Conservation (phyloP, 768 basidiomycete genomes). For the Boletus rubropictus region DNA sequence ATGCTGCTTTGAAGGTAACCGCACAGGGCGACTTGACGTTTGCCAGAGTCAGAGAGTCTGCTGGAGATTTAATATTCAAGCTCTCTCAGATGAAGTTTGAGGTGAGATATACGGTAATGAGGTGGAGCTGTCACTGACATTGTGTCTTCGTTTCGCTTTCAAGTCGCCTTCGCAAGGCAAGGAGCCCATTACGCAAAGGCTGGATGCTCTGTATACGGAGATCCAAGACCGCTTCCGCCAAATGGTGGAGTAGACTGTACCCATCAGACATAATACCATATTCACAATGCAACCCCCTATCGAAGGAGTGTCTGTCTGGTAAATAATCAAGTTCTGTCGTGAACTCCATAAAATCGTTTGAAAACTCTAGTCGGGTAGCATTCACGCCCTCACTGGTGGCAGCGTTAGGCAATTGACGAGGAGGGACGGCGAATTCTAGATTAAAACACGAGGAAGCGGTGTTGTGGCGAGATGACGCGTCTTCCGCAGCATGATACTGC, state of each 20-base stretch:
- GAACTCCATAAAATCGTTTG: background rate
- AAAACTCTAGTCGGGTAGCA: background rate
- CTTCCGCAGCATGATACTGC: constrained; percentile 7
- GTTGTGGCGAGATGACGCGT: background rate
- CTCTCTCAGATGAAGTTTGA: constrained; percentile 99
- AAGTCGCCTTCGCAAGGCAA: constrained; percentile 91
- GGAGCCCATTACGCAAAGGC: constrained; percentile 73
- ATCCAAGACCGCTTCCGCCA: constrained; percentile 92
- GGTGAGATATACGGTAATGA: constrained; percentile 40
- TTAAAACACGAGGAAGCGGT: background rate
- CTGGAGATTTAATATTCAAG: constrained; percentile 88
- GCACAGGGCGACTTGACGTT: constrained; percentile 80
- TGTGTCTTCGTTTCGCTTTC: constrained; percentile 4
- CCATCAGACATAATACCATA: constrained; percentile 20
- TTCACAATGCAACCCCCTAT: background rate
- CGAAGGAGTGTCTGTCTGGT: too few species aligned
- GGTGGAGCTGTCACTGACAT: constrained; percentile 8
- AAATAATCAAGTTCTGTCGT: background rate
- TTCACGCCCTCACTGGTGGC: background rate
- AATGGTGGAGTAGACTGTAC: constrained; percentile 59
- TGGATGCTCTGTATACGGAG: constrained; percentile 76
- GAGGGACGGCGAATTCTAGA: background rate
- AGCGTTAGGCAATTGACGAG: background rate
- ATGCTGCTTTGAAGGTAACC: constrained; percentile 82
- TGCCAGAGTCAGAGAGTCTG: constrained; percentile 78